Evolutionary conservation across 2,329 filamentous ascomycete species (phyloP).

Genomic region (Monosporascus sp.): DNA sequence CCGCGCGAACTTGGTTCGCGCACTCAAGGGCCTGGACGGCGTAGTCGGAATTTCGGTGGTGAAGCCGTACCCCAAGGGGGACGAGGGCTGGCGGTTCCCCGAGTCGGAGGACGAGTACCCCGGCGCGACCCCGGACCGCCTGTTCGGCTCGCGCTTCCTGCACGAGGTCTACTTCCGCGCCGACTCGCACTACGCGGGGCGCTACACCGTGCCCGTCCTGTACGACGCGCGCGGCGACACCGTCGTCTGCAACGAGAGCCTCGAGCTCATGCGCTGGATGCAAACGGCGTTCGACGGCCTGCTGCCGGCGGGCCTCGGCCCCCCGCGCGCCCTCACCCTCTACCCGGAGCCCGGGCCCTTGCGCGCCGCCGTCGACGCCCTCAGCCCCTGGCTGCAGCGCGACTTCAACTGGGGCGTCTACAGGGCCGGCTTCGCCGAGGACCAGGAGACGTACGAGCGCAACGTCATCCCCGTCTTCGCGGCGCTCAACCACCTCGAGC

Average conservation of each 20-base stretch:
- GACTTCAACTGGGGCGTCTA: constrained; percentile 58
- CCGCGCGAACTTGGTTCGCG: constrained; percentile 50
- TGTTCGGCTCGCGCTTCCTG: constrained; percentile 54
- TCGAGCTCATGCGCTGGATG: constrained; percentile 53
- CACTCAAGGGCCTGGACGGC: constrained; percentile 51
- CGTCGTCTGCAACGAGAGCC: constrained; percentile 57
- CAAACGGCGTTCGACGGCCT: constrained; percentile 50
- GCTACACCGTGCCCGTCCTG: constrained; percentile 55
- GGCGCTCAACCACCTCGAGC: constrained; percentile 55
- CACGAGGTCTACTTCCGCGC: constrained; percentile 59
- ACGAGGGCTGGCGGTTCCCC: constrained; percentile 58
- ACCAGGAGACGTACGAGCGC: constrained; percentile 51
- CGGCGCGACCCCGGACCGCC: constrained; percentile 53
- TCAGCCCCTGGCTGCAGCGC: constrained; percentile 48
- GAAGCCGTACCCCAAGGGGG: constrained; percentile 61
- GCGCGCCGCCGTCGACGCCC: constrained; percentile 43
- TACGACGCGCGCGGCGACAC: constrained; percentile 55
- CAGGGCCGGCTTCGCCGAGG: constrained; percentile 52
- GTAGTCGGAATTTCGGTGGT: constrained; percentile 54
- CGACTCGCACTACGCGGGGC: constrained; percentile 54
- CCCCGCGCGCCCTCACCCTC: constrained; percentile 37
- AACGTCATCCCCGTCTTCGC: constrained; percentile 52
- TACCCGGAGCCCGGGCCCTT: constrained; percentile 44
- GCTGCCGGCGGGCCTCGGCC: constrained; percentile 30
- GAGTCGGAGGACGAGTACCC: constrained; percentile 45